These are phyloP conservation scores for Neonothopanus nambi DNA, from an alignment of 1,284 basidiomycete species.

Conservation along the genomic window DNA sequence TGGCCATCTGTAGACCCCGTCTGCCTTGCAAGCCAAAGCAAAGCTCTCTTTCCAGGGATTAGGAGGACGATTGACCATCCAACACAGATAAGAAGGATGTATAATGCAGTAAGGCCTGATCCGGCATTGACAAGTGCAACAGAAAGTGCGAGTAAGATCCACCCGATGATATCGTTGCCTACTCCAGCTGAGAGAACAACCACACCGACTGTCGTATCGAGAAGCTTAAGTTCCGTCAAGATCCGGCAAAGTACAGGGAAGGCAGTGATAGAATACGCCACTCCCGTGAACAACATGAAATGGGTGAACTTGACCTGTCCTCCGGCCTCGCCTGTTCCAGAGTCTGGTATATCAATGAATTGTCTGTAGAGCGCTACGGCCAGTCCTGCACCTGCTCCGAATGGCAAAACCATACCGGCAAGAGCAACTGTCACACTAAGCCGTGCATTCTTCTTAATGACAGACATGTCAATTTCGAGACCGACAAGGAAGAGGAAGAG, in stretches of 20 bases:
- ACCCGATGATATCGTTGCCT: conserved; percentile 84
- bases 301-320: conserved; percentile 62
- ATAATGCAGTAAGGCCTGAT: conserved; percentile 74
- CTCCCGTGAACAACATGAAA: conserved; percentile 93
- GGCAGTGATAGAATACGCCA: conserved; percentile 91
- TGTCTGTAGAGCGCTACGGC: conserved; percentile 79
- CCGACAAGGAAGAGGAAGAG: conserved; percentile 94
- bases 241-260: conserved; percentile 94
- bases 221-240: conserved; percentile 76
- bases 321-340: background rate
- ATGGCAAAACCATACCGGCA: conserved; percentile 77
- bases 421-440: conserved; percentile 49
- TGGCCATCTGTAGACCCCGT: conserved; percentile 82
- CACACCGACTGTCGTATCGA: conserved; percentile 92
- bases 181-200: conserved; percentile 94
- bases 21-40: conserved; percentile 73
- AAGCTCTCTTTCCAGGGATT: conserved; percentile 63
- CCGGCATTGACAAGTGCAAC: conserved; percentile 89
- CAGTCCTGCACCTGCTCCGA: conserved; percentile 84
- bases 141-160: conserved; percentile 78
- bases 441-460: conserved; percentile 57
- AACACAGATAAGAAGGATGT: conserved; percentile 78
- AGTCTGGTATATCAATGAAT: conserved; percentile 59
- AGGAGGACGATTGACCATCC: conserved; percentile 84
- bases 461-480: conserved; percentile 52